These are phyloP conservation scores for Aureobasidium mangrovei DNA, from an alignment of 2,329 filamentous ascomycete genomes.

Conservation along the genomic window DNA sequence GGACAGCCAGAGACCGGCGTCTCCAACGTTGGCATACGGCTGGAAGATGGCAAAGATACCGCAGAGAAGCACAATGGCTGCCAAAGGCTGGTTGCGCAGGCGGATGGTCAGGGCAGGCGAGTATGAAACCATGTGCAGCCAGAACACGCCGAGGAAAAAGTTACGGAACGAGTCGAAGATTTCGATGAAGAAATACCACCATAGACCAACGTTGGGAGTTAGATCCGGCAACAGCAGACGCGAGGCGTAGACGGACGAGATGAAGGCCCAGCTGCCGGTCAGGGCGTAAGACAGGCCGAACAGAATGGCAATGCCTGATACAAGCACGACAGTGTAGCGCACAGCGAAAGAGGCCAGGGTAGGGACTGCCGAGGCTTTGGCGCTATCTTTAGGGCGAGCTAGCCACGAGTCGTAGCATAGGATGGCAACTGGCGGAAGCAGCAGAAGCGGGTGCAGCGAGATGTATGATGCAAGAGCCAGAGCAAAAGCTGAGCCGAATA, in stretches of 20 bases:
- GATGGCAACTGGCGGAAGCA: slow-evolving; percentile 73
- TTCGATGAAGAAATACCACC: slow-evolving; percentile 99
- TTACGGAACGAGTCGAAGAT: slow-evolving; percentile 98
- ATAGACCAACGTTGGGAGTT: slow-evolving; percentile 88
- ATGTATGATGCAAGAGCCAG: slow-evolving; percentile 83
- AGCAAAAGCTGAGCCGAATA: slow-evolving; percentile 68
- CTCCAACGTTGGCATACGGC: slow-evolving; percentile 88
- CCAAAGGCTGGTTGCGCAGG: slow-evolving; percentile 75
- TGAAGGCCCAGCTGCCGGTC: slow-evolving; percentile 78
- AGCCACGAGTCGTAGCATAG: slow-evolving; percentile 59
- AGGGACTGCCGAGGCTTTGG: neutral
- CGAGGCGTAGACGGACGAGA: slow-evolving; percentile 83
- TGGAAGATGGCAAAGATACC: slow-evolving; percentile 94
- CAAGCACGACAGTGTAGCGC: slow-evolving; percentile 49
- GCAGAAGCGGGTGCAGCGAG: slow-evolving; percentile 80
- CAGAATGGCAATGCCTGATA: slow-evolving; percentile 49
- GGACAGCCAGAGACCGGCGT: slow-evolving; percentile 77
- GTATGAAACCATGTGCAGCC: slow-evolving; percentile 88
- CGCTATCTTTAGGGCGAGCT: slow-evolving; percentile 6
- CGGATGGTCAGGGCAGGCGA: slow-evolving; percentile 78
- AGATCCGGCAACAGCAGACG: slow-evolving; percentile 85
- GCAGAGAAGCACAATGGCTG: slow-evolving; percentile 72
- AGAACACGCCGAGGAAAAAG: slow-evolving; percentile 97
- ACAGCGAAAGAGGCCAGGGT: slow-evolving; percentile 22
- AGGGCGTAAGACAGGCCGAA: slow-evolving; percentile 64